Conservation (phyloP, 768 basidiomycete genomes). For the Amanita pseudoporphyria region DNA sequence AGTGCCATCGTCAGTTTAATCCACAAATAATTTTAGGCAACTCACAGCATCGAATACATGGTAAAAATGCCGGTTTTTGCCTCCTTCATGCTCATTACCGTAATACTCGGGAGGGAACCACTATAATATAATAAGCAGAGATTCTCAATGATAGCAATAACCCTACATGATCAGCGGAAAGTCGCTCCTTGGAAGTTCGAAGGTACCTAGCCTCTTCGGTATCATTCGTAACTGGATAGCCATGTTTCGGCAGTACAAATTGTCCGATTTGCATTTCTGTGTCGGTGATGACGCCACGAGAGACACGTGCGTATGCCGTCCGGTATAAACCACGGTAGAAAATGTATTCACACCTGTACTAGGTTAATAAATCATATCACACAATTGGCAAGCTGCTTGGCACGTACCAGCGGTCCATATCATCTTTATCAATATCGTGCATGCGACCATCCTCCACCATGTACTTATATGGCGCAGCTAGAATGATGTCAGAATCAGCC, state of each 20-base stretch:
- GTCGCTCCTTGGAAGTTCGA: slow-evolving; percentile 53
- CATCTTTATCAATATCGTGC: slow-evolving; percentile 70
- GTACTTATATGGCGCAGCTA: slow-evolving; percentile 70
- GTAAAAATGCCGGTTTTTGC: slow-evolving; percentile 64
- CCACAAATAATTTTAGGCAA: slow-evolving; percentile 1
- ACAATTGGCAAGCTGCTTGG: neutral
- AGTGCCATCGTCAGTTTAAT: slow-evolving; percentile 9
- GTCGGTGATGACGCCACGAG: slow-evolving; percentile 78
- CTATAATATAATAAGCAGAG: slow-evolving; percentile 21
- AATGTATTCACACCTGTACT: slow-evolving; percentile 81
- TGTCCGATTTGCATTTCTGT: slow-evolving; percentile 87
- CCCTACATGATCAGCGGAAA: slow-evolving; percentile 56
- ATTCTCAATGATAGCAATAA: neutral
- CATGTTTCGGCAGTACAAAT: slow-evolving; percentile 64
- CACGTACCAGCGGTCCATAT: slow-evolving; percentile 59
- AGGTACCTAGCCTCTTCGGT: slow-evolving; percentile 54
- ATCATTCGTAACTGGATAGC: slow-evolving; percentile 44
- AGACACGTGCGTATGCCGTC: slow-evolving; percentile 75
- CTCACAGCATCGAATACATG: slow-evolving; percentile 69
- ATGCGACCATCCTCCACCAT: slow-evolving; percentile 70
- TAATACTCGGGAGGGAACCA: slow-evolving; percentile 76
- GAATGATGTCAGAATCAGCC: neutral
- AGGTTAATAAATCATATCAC: neutral
- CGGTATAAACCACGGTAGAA: slow-evolving; percentile 73
- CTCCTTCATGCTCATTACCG: slow-evolving; percentile 40